phyloP scores from a whole-genome alignment of 805 yeast genomes.

The Teunomyces atbi region DNA sequence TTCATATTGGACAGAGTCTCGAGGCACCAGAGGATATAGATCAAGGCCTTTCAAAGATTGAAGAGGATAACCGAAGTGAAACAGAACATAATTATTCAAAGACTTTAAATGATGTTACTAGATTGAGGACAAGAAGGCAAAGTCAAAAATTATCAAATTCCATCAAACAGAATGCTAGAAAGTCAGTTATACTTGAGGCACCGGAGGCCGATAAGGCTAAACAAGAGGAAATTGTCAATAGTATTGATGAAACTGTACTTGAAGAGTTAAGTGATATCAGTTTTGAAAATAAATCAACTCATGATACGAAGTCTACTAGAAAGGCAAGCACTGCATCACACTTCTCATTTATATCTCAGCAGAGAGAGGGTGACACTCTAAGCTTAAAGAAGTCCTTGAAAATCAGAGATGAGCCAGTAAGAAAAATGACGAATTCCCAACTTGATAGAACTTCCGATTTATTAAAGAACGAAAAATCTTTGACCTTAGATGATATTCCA shows the following conservation, averaged over 20 bases:
- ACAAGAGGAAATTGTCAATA: slow-evolving; percentile 17
- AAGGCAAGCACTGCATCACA: slow-evolving; percentile 26
- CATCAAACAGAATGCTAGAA: slow-evolving; percentile 59
- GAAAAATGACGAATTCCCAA: slow-evolving; percentile 29
- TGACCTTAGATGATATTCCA: slow-evolving; percentile 94
- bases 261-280: slow-evolving; percentile 14
- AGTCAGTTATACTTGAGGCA: slow-evolving; percentile 63
- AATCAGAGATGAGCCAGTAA: slow-evolving; percentile 39
- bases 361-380: slow-evolving; percentile 27
- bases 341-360: slow-evolving; percentile 25
- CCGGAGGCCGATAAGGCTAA: slow-evolving; percentile 49
- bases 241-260: slow-evolving; percentile 14
- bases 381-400: slow-evolving; percentile 24
- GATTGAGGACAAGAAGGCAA: slow-evolving; percentile 72
- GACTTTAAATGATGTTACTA: slow-evolving; percentile 73
- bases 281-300: slow-evolving; percentile 3
- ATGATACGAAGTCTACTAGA: slow-evolving; percentile 5
- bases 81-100: slow-evolving; percentile 57
- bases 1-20: slow-evolving; percentile 7
- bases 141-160: slow-evolving; percentile 54
- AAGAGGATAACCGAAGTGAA: slow-evolving; percentile 3
- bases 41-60: slow-evolving; percentile 2
- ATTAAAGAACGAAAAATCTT: slow-evolving; percentile 74
- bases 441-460: slow-evolving; percentile 67
- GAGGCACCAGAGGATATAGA: neutral